These are phyloP conservation scores for Berberis thunbergii DNA, from an alignment of 164 flowering plant species.

Conservation along the genomic window DNA sequence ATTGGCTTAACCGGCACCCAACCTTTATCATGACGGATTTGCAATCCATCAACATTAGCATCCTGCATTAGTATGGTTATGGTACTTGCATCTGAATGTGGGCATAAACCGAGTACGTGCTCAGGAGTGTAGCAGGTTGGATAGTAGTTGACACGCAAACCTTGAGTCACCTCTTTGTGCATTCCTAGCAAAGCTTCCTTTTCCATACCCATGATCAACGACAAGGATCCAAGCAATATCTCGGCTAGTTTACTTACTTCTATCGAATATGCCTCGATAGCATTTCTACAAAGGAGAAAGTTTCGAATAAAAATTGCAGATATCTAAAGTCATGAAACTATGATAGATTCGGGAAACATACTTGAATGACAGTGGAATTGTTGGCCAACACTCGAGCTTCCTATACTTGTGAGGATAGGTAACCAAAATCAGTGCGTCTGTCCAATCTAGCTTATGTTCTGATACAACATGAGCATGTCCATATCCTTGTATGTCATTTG, in stretches of 20 bases:
- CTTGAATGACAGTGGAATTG: constrained; percentile 26
- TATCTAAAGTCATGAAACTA: background rate
- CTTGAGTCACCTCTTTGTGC: constrained; percentile 20
- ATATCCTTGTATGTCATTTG: constrained; percentile 28
- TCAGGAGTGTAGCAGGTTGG: constrained; percentile 40
- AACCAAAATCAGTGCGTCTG: constrained; percentile 20
- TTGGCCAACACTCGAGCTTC: constrained; percentile 21
- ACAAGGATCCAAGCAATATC: constrained; percentile 15
- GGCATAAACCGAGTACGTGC: constrained; percentile 26
- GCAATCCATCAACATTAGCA: constrained; percentile 30
- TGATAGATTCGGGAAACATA: constrained; percentile 2
- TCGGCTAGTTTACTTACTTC: constrained; percentile 18
- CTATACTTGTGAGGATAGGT: constrained; percentile 22
- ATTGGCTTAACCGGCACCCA: constrained; percentile 31
- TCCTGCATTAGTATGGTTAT: constrained; percentile 33
- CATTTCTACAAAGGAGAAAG: constrained; percentile 16
- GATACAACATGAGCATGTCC: constrained; percentile 38
- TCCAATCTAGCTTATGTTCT: constrained; percentile 39
- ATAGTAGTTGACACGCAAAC: constrained; percentile 34
- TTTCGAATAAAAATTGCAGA: background rate
- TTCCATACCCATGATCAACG: constrained; percentile 18
- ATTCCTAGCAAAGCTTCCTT: constrained; percentile 13
- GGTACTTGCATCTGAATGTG: constrained; percentile 30
- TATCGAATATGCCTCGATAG: constrained; percentile 25
- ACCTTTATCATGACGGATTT: constrained; percentile 26